These are phyloP conservation scores for Dryas drummondii DNA, from an alignment of 306 rosid species.

Conservation along the genomic window DNA sequence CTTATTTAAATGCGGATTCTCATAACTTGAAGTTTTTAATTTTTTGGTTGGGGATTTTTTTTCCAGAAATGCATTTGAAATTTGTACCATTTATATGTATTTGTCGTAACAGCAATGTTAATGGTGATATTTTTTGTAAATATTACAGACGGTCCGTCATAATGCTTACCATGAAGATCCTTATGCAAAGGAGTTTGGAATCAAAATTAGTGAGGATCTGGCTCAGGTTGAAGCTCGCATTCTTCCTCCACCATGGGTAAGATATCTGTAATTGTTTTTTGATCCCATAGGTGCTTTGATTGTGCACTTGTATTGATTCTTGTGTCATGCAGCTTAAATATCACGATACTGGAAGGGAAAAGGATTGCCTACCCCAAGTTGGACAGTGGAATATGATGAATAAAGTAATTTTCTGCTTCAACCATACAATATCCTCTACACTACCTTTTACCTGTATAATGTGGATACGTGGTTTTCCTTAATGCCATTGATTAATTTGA, in stretches of 20 bases:
- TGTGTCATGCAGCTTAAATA: constrained; percentile 70
- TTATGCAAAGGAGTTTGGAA: constrained; percentile 88
- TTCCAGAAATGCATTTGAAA: not conserved
- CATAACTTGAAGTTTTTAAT: not conserved
- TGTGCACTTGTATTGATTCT: not conserved
- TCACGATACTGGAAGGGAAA: constrained; percentile 94
- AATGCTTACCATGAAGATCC: constrained; percentile 86
- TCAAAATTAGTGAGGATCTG: constrained; percentile 79
- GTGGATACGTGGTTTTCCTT: not conserved
- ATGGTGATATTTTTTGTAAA: not conserved
- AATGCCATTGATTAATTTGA: not conserved
- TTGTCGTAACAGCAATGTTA: not conserved
- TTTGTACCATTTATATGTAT: too few relatives aligned
- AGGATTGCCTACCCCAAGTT: constrained; percentile 90
- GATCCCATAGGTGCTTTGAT: not conserved
- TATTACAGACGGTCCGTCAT: constrained; percentile 69
- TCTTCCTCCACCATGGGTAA: constrained; percentile 95
- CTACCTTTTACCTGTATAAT: not conserved
- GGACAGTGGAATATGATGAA: constrained; percentile 99
- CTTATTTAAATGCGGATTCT: not conserved
- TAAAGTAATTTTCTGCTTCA: constrained; percentile 46
- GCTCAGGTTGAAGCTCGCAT: constrained; percentile 99
- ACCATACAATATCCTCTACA: not conserved
- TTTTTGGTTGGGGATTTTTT: not conserved
- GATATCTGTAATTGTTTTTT: not conserved